These are phyloP conservation scores for Xylariaceae sp. DNA, from an alignment of 2,329 filamentous ascomycete genomes.

Conservation along the genomic window DNA sequence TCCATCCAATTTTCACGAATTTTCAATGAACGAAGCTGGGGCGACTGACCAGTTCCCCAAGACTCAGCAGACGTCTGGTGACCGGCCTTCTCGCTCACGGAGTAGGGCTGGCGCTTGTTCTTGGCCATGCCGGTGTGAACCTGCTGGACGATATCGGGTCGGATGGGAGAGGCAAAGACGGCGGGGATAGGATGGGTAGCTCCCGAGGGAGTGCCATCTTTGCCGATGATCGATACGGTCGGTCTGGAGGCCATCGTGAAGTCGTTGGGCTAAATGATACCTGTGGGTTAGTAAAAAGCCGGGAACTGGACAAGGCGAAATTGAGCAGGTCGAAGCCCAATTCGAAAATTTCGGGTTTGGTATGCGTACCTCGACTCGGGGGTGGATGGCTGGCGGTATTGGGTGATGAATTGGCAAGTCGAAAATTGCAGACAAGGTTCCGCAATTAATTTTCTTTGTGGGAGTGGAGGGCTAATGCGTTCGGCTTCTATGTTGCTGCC, in stretches of 20 bases:
- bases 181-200: conserved; percentile 87
- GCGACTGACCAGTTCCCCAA: conserved; percentile 91
- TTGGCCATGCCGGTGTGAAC: conserved; percentile 99
- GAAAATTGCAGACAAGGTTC: conserved; percentile 18
- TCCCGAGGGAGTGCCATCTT: conserved; percentile 88
- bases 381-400: conserved; percentile 22
- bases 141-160: conserved; percentile 97
- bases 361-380: conserved; percentile 27
- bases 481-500: conserved; percentile 6
- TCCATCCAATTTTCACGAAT: neutral
- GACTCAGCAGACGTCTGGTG: conserved; percentile 99
- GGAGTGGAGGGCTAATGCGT: conserved; percentile 28
- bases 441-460: conserved; percentile 30
- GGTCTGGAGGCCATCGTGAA: conserved; percentile 86
- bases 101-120: conserved; percentile 99
- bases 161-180: conserved; percentile 97
- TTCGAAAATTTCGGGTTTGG: conserved; percentile 3
- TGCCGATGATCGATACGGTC: conserved; percentile 94
- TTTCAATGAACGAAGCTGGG: conserved; percentile 6
- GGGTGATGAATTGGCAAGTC: conserved; percentile 14
- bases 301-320: neutral
- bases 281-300: conserved; percentile 16
- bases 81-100: conserved; percentile 99
- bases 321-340: conserved; percentile 1
- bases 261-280: conserved; percentile 22